Conservation (phyloP, 83 land plant species). For the Picea engelmannii region DNA sequence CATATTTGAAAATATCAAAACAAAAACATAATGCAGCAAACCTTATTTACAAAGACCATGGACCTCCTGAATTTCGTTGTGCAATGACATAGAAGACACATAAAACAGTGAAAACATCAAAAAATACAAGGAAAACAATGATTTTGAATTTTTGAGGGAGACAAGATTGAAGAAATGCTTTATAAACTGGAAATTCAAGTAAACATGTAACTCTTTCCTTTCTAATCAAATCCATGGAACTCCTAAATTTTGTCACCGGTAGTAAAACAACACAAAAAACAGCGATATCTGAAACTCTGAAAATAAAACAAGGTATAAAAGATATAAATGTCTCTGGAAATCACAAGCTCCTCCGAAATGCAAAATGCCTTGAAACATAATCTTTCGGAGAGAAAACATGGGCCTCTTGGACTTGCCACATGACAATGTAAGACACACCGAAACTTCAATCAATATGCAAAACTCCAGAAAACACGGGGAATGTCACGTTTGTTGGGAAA, state of each 20-base stretch:
- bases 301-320: not conserved
- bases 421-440: slow-evolving; percentile 27
- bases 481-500: too few relatives aligned
- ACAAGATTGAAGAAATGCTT: too few relatives aligned
- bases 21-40: not conserved
- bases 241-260: too few relatives aligned
- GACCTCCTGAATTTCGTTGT: too few relatives aligned
- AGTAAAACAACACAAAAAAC: too few relatives aligned
- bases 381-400: not conserved
- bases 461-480: too few relatives aligned
- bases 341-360: not conserved
- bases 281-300: not conserved
- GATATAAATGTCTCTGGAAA: not conserved
- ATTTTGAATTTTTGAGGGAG: not conserved
- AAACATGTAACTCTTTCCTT: not conserved
- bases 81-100: too few relatives aligned
- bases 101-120: too few relatives aligned
- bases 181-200: too few relatives aligned
- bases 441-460: not conserved
- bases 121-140: too few relatives aligned
- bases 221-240: not conserved
- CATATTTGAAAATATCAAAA: too few relatives aligned
- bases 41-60: too few relatives aligned
- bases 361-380: not conserved
- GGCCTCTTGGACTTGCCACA: slow-evolving; percentile 27